phyloP scores from a whole-genome alignment of 1,284 basidiomycete species.

The Boletus sp. region DNA sequence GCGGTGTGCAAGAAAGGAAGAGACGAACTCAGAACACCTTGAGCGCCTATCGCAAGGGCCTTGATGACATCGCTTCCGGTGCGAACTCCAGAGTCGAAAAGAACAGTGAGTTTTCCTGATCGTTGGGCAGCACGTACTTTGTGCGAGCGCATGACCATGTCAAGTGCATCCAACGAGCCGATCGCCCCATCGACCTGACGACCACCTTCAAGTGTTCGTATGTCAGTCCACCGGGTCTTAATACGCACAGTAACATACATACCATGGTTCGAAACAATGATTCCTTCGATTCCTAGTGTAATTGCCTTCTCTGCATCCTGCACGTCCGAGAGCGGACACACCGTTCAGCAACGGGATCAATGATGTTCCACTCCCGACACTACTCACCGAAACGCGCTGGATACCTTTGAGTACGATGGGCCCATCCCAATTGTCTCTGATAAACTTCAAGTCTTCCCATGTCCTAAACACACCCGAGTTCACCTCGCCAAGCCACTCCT shows the following conservation, averaged over 20 bases:
- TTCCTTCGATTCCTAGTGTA: slow-evolving; percentile 72
- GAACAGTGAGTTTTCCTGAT: slow-evolving; percentile 64
- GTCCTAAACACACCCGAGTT: slow-evolving; percentile 62
- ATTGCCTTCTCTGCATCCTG: slow-evolving; percentile 75
- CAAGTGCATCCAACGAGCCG: slow-evolving; percentile 73
- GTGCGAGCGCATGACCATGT: slow-evolving; percentile 61
- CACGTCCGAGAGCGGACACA: not conserved
- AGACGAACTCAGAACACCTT: slow-evolving; percentile 64
- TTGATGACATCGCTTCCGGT: slow-evolving; percentile 80
- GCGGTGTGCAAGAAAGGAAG: not conserved
- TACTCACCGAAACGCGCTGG: slow-evolving; percentile 51
- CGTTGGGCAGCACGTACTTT: slow-evolving; percentile 61
- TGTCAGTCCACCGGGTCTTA: not conserved
- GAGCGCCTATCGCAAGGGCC: slow-evolving; percentile 71
- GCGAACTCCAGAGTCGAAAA: slow-evolving; percentile 84
- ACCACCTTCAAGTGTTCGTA: slow-evolving; percentile 52
- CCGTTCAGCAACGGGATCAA: not conserved
- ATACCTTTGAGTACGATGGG: slow-evolving; percentile 77
- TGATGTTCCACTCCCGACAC: not conserved
- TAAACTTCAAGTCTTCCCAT: slow-evolving; percentile 69
- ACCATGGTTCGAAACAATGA: slow-evolving; percentile 86
- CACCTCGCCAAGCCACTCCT: slow-evolving; percentile 59
- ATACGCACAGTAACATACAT: slow-evolving; percentile 8
- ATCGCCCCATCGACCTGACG: slow-evolving; percentile 84
- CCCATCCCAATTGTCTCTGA: slow-evolving; percentile 72